Percentiles rank a stretch among this genome's conserved stretches.
Evolutionary conservation across 257 asterid species (phyloP).

Genomic region (Gentiana dahurica): DNA sequence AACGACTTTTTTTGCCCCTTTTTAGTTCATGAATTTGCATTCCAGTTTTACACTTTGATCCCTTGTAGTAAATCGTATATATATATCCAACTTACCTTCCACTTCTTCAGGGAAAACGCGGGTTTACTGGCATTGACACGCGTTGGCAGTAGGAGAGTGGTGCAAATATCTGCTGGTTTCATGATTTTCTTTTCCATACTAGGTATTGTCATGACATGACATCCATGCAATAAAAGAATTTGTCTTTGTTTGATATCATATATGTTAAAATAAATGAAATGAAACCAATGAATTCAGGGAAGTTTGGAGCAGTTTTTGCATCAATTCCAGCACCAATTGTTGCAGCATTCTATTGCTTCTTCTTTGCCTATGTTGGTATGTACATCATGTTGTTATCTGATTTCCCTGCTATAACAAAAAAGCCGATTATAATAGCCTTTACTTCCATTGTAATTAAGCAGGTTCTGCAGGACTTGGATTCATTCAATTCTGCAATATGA

Average conservation of each 20-base stretch:
- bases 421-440: neutral
- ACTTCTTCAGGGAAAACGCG: slow-evolving; percentile 65
- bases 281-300: slow-evolving; percentile 35
- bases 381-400: neutral
- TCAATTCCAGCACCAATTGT: slow-evolving; percentile 88
- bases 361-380: slow-evolving; percentile 93
- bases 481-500: slow-evolving; percentile 86
- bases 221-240: neutral
- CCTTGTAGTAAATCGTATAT: neutral
- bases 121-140: slow-evolving; percentile 83
- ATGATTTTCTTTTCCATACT: slow-evolving; percentile 93
- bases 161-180: slow-evolving; percentile 91
- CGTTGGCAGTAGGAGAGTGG: slow-evolving; percentile 90
- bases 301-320: slow-evolving; percentile 96
- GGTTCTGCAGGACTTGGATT: slow-evolving; percentile 80
- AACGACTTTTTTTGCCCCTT: no score
- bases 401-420: neutral
- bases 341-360: slow-evolving; percentile 84
- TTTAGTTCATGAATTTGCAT: no score
- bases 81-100: neutral
- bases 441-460: slow-evolving; percentile 13
- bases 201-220: slow-evolving; percentile 20
- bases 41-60: neutral
- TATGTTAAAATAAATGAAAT: no score
- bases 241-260: neutral